phyloP scores from a whole-genome alignment of 2,329 filamentous ascomycete genomes.

The Bisporella sp. region DNA sequence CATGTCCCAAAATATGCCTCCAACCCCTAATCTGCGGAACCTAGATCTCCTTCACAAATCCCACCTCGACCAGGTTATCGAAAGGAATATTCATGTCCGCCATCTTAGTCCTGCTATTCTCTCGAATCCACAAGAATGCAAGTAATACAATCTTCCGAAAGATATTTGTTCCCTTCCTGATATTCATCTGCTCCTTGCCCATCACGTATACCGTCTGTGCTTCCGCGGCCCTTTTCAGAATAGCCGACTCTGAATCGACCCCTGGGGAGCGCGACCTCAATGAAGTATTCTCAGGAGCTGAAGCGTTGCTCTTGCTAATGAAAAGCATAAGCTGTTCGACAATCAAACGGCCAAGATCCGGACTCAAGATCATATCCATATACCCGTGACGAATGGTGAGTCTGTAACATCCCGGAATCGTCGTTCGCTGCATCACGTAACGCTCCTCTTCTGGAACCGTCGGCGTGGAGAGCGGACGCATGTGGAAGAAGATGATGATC shows the following conservation, averaged over 20 bases:
- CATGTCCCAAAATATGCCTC: too few relatives aligned
- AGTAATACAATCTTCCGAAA: conserved; percentile 39
- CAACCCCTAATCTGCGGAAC: not conserved
- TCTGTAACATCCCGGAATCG: conserved; percentile 57
- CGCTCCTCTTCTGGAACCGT: conserved; percentile 42
- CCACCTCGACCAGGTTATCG: conserved; percentile 59
- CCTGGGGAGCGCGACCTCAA: conserved; percentile 17
- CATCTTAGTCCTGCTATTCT: conserved; percentile 61
- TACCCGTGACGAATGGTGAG: conserved; percentile 66
- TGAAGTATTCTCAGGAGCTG: not conserved
- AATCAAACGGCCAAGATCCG: conserved; percentile 53
- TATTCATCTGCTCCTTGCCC: conserved; percentile 55
- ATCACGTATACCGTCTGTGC: conserved; percentile 48
- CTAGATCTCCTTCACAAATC: conserved; percentile 60
- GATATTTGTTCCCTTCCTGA: conserved; percentile 34
- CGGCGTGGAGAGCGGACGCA: conserved; percentile 56
- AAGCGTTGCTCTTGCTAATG: conserved; percentile 33
- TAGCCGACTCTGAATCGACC: conserved; percentile 34
- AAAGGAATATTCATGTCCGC: conserved; percentile 52
- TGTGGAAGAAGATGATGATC: conserved; percentile 68
- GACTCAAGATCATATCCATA: conserved; percentile 62
- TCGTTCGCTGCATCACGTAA: conserved; percentile 33
- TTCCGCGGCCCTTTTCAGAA: conserved; percentile 36
- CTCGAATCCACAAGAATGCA: conserved; percentile 56
- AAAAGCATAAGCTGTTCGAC: conserved; percentile 49